phyloP scores from a whole-genome alignment of 192 early-diverging fungal species.

The Entrophospora sp. region DNA sequence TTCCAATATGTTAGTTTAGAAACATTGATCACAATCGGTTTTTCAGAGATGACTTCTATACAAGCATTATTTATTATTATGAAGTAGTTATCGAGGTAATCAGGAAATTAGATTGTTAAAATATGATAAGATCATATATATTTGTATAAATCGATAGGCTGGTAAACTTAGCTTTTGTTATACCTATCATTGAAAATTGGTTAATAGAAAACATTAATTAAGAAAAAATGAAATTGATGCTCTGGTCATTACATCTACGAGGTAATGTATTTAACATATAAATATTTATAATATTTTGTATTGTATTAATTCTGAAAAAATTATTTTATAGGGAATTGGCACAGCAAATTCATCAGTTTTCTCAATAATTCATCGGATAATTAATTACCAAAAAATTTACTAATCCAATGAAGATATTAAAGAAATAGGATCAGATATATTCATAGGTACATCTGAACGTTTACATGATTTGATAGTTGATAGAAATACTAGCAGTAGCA shows the following conservation, averaged over 20 bases:
- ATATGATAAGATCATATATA: too few species aligned
- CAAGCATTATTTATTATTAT: slow-evolving; percentile 84
- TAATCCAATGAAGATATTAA: slow-evolving; percentile 57
- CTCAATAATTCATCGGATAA: slow-evolving; percentile 48
- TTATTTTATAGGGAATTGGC: slow-evolving; percentile 64
- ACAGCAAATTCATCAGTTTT: slow-evolving; percentile 75
- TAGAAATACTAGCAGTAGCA: too few species aligned
- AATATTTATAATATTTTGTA: neutral
- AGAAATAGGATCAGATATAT: slow-evolving; percentile 61
- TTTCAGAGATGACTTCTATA: slow-evolving; percentile 86
- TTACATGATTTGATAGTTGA: slow-evolving; percentile 67
- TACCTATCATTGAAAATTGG: slow-evolving; percentile 85
- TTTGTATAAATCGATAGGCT: slow-evolving; percentile 39
- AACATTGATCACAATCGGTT: slow-evolving; percentile 58
- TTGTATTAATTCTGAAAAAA: neutral
- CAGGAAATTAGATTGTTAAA: too few species aligned
- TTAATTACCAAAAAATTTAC: slow-evolving; percentile 34
- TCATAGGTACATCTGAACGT: slow-evolving; percentile 87
- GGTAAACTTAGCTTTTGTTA: slow-evolving; percentile 87
- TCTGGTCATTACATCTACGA: slow-evolving; percentile 79
- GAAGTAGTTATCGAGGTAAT: slow-evolving; percentile 89
- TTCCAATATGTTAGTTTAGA: slow-evolving; percentile 33
- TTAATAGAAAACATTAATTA: slow-evolving; percentile 50
- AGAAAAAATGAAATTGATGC: slow-evolving; percentile 73
- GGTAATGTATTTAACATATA: slow-evolving; percentile 26